Evolutionary conservation across 2,329 filamentous ascomycete genomes (phyloP).

Genomic region (Aspergillus ruber): DNA sequence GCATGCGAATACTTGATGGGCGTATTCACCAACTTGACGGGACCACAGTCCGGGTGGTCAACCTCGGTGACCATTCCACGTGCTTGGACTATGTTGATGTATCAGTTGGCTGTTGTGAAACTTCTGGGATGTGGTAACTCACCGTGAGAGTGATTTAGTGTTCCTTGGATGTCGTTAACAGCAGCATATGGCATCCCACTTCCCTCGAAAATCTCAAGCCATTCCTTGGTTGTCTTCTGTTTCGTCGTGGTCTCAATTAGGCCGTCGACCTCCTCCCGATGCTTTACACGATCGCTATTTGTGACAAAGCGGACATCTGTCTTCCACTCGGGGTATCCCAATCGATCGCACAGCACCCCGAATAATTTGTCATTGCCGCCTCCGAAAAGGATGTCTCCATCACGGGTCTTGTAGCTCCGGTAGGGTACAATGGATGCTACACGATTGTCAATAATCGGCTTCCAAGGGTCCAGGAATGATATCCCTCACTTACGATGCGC

Average conservation of each 20-base stretch:
- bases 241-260: slow-evolving; percentile 70
- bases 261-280: slow-evolving; percentile 70
- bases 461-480: neutral
- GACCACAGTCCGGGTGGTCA: slow-evolving; percentile 74
- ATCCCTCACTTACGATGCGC: slow-evolving; percentile 64
- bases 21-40: slow-evolving; percentile 84
- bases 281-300: slow-evolving; percentile 53
- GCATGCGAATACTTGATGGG: slow-evolving; percentile 90
- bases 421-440: slow-evolving; percentile 95
- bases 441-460: slow-evolving; percentile 19
- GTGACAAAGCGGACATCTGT: slow-evolving; percentile 51
- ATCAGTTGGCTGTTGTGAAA: neutral
- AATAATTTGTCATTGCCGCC: slow-evolving; percentile 60
- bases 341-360: slow-evolving; percentile 52
- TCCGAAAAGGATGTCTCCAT: slow-evolving; percentile 58
- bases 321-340: slow-evolving; percentile 55
- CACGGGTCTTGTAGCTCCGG: slow-evolving; percentile 64
- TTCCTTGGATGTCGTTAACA: slow-evolving; percentile 84
- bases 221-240: slow-evolving; percentile 76
- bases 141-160: slow-evolving; percentile 79
- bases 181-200: slow-evolving; percentile 90
- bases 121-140: slow-evolving; percentile 23
- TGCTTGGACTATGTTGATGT: slow-evolving; percentile 49
- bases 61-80: slow-evolving; percentile 86
- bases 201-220: slow-evolving; percentile 82